phyloP scores from a whole-genome alignment of 768 basidiomycete species.

The Amanita polypyramis region DNA sequence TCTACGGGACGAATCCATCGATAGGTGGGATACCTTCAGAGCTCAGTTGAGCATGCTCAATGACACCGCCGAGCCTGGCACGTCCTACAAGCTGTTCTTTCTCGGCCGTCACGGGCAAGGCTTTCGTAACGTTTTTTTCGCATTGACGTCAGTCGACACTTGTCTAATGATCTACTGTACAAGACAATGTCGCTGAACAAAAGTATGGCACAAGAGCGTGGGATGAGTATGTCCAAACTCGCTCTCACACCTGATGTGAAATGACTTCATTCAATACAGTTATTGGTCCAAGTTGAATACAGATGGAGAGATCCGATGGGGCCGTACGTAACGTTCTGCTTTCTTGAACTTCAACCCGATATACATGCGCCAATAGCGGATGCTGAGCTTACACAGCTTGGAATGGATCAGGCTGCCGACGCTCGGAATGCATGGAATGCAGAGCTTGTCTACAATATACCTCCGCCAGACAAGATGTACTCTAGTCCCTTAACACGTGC shows the following conservation, averaged over 20 bases:
- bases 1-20: constrained; percentile 35
- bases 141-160: neutral
- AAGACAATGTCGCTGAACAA: constrained; percentile 58
- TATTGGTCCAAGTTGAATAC: constrained; percentile 55
- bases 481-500: constrained; percentile 58
- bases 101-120: constrained; percentile 67
- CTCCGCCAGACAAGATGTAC: constrained; percentile 45
- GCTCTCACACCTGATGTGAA: neutral
- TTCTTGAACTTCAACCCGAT: neutral
- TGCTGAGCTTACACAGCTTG: constrained; percentile 48
- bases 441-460: constrained; percentile 34
- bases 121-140: constrained; percentile 44
- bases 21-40: constrained; percentile 41
- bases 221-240: constrained; percentile 37
- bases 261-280: constrained; percentile 20
- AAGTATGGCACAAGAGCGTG: constrained; percentile 52
- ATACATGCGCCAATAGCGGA: constrained; percentile 34
- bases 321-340: constrained; percentile 38
- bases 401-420: constrained; percentile 41
- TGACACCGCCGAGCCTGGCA: constrained; percentile 21
- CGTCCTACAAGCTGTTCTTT: constrained; percentile 53
- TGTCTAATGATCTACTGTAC: neutral
- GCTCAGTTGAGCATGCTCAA: constrained; percentile 38
- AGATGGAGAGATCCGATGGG: constrained; percentile 62
- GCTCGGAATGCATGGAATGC: constrained; percentile 36